These are phyloP conservation scores for Mrakia gelida DNA, from an alignment of 768 basidiomycete genomes.

Conservation along the genomic window DNA sequence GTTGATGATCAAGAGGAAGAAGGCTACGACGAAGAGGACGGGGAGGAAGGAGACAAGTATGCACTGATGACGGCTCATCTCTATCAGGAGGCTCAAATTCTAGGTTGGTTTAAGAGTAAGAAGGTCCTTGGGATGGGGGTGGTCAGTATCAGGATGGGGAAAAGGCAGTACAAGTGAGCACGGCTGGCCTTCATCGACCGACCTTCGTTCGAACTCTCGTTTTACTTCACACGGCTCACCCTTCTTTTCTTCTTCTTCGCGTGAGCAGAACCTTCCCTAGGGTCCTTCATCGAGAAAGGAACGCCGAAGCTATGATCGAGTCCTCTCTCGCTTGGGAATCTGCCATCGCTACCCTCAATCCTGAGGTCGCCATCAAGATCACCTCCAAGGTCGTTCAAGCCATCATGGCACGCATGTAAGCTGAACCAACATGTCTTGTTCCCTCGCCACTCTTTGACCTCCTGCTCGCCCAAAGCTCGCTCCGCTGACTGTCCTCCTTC, in stretches of 20 bases:
- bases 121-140: slow-evolving; percentile 38
- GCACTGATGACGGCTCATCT: slow-evolving; percentile 42
- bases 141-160: slow-evolving; percentile 41
- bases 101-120: slow-evolving; percentile 43
- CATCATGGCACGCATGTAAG: slow-evolving; percentile 42
- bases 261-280: slow-evolving; percentile 27
- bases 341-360: slow-evolving; percentile 70
- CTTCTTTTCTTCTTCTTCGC: not conserved
- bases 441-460: not conserved
- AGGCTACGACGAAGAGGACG: slow-evolving; percentile 27
- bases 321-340: slow-evolving; percentile 53
- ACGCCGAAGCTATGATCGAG: slow-evolving; percentile 34
- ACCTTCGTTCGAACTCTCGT: not conserved
- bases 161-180: slow-evolving; percentile 28
- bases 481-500: not conserved
- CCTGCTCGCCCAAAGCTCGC: not conserved
- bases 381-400: slow-evolving; percentile 42
- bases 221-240: too few species aligned
- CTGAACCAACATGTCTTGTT: not conserved
- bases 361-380: too few species aligned
- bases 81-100: slow-evolving; percentile 38
- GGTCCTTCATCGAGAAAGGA: not conserved
- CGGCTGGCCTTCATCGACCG: too few species aligned
- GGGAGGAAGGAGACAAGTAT: slow-evolving; percentile 28
- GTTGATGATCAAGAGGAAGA: slow-evolving; percentile 7